A percentile compares a stretch with the other conserved stretches of the same genome.
Conservation (phyloP, 164 flowering plant species). For the Hamamelis virginiana region DNA sequence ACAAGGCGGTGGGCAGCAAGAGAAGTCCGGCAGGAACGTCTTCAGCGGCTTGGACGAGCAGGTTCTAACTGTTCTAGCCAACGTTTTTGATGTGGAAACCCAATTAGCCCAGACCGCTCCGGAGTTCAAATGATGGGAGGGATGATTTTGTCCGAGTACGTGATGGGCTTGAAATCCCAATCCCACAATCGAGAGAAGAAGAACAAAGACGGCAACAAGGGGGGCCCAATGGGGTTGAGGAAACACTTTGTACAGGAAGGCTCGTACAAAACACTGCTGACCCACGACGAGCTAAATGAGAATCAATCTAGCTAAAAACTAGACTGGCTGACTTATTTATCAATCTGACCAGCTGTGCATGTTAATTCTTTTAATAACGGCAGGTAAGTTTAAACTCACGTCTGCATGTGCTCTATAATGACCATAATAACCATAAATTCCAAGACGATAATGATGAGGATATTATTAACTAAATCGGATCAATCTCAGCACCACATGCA, state of each 20-base stretch:
- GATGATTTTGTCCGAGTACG: slow-evolving; percentile 22
- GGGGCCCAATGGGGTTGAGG: slow-evolving; percentile 39
- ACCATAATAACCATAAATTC: too few relatives aligned
- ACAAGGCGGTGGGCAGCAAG: slow-evolving; percentile 4
- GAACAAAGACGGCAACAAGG: slow-evolving; percentile 9
- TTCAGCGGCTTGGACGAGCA: slow-evolving; percentile 29
- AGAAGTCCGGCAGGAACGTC: slow-evolving; percentile 21
- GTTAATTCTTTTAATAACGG: too few relatives aligned
- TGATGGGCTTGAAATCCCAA: slow-evolving; percentile 14
- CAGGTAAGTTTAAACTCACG: too few relatives aligned
- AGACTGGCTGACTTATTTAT: too few relatives aligned
- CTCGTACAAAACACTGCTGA: slow-evolving; percentile 35
- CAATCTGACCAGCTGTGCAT: too few relatives aligned
- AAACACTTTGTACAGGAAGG: slow-evolving; percentile 44
- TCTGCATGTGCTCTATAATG: too few relatives aligned
- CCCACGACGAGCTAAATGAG: slow-evolving; percentile 29
- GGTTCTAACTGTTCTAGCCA: slow-evolving; percentile 24
- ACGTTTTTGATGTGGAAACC: slow-evolving; percentile 27
- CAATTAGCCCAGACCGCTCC: too few relatives aligned
- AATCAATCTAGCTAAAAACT: too few relatives aligned
- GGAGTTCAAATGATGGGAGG: too few relatives aligned
- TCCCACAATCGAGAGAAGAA: slow-evolving; percentile 17
- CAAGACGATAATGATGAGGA: too few relatives aligned
- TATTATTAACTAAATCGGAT: too few relatives aligned
- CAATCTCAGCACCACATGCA: too few relatives aligned